A percentile compares a stretch with the other conserved stretches of the same genome.
Conservation (phyloP, 2,329 filamentous ascomycete genomes). For the Phyllosticta citribraziliensis region DNA sequence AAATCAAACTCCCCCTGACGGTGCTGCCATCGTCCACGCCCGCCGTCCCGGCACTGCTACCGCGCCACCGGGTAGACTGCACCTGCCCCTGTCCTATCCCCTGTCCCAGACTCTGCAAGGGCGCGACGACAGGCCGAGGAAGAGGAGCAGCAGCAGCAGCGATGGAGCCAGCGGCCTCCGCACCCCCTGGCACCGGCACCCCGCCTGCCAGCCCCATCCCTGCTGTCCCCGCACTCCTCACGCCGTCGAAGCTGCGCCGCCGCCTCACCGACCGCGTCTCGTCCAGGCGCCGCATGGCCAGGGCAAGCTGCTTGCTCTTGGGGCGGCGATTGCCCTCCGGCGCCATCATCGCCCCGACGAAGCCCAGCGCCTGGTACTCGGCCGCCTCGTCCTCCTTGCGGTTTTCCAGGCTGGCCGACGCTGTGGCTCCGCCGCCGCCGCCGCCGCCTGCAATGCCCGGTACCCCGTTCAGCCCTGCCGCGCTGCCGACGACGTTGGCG, state of each 20-base stretch:
- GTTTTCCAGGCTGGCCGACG: neutral
- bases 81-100: neutral
- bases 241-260: slow-evolving; percentile 23
- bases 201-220: neutral
- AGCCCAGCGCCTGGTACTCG: slow-evolving; percentile 24
- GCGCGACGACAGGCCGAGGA: neutral
- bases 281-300: slow-evolving; percentile 20
- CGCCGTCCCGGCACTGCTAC: neutral
- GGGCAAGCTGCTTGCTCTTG: slow-evolving; percentile 21
- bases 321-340: slow-evolving; percentile 24
- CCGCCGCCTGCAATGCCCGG: too few species aligned
- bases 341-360: slow-evolving; percentile 27
- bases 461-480: neutral
- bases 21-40: neutral
- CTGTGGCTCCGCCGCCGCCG: neutral
- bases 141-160: too few species aligned
- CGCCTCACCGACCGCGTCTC: slow-evolving; percentile 20
- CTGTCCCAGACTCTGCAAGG: neutral
- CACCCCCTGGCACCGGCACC: neutral
- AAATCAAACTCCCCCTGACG: neutral
- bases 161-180: neutral
- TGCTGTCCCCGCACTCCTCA: neutral
- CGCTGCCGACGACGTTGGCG: neutral
- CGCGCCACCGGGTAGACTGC: neutral
- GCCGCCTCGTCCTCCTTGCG: slow-evolving; percentile 24